Conservation (phyloP, 345 rosid genomes). For the Lepidium africanum region DNA sequence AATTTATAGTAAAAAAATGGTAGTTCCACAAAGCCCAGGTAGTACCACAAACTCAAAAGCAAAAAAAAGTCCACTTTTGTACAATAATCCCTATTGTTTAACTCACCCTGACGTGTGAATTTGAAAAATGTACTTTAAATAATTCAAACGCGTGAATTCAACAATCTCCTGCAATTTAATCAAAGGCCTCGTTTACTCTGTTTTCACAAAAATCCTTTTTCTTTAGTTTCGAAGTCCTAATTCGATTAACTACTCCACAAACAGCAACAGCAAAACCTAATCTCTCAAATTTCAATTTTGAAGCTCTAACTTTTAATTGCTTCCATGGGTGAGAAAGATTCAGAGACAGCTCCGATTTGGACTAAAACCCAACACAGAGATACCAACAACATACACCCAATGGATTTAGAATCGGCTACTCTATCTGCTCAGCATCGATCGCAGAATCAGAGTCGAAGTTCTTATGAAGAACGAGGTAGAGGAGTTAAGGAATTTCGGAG, state of each 20-base stretch:
- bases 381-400: constrained; percentile 36
- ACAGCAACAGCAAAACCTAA: neutral
- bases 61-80: too few relatives aligned
- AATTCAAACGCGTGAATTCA: too few relatives aligned
- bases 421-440: constrained; percentile 21
- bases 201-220: neutral
- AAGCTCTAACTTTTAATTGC: neutral
- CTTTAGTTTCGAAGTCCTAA: neutral
- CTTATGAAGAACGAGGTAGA: constrained; percentile 17
- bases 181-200: too few relatives aligned
- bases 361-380: constrained; percentile 32
- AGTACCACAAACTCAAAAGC: too few relatives aligned
- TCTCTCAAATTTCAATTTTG: neutral
- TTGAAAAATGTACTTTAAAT: too few relatives aligned
- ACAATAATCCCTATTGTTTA: too few relatives aligned
- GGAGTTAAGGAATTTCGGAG: constrained; percentile 56
- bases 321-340: constrained; percentile 19
- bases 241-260: neutral
- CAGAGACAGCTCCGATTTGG: constrained; percentile 28
- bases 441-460: constrained; percentile 16
- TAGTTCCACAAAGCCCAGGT: too few relatives aligned
- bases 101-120: too few relatives aligned
- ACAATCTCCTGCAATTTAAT: too few relatives aligned
- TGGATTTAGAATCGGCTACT: constrained; percentile 32
- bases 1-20: too few relatives aligned